Evolutionary conservation across 352 stramenopile genomes (phyloP).

Genomic region (Phytophthora constricta): DNA sequence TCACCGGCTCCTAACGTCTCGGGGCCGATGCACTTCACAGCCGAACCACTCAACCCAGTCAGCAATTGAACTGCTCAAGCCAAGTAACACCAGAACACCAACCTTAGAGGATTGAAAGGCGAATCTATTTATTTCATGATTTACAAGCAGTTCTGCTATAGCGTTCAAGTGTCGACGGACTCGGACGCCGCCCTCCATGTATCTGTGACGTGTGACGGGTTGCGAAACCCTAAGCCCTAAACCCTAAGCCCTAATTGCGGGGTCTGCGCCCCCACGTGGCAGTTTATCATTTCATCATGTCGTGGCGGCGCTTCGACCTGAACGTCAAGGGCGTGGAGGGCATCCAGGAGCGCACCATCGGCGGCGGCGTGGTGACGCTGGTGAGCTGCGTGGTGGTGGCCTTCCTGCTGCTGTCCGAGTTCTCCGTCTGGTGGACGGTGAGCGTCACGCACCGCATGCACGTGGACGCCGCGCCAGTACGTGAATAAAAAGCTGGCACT

Average conservation of each 20-base stretch:
- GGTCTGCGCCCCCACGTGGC: slow-evolving; percentile 27
- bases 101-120: slow-evolving; percentile 26
- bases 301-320: slow-evolving; percentile 87
- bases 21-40: no score
- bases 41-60: no score
- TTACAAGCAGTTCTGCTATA: no score
- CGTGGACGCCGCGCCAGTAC: slow-evolving; percentile 82
- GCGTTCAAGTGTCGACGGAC: no score
- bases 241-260: neutral
- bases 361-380: slow-evolving; percentile 83
- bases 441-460: slow-evolving; percentile 89
- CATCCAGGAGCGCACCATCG: slow-evolving; percentile 89
- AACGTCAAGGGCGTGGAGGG: slow-evolving; percentile 90
- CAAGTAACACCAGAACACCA: slow-evolving; percentile 5
- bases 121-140: slow-evolving; percentile 38
- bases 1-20: slow-evolving; percentile 30
- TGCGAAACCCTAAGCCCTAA: neutral
- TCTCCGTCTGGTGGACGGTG: slow-evolving; percentile 87
- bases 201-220: slow-evolving; percentile 15
- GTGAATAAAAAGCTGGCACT: slow-evolving; percentile 9
- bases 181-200: no score
- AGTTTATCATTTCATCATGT: slow-evolving; percentile 33
- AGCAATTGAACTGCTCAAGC: neutral
- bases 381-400: slow-evolving; percentile 74
- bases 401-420: slow-evolving; percentile 84